These are phyloP conservation scores for Paxillus involutus DNA, from an alignment of 768 basidiomycete genomes.

Conservation along the genomic window DNA sequence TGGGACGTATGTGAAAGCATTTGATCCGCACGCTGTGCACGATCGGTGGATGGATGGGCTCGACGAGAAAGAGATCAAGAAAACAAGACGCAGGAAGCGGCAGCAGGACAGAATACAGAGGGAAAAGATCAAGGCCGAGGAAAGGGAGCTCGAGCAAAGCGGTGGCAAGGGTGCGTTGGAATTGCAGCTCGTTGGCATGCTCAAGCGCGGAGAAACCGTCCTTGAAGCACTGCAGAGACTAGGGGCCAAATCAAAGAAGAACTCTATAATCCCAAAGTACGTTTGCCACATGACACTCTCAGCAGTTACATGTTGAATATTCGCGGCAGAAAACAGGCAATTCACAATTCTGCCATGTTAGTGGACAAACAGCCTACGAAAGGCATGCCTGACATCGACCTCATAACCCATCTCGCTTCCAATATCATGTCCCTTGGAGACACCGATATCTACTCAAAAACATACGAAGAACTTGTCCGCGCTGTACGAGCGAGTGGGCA, in stretches of 20 bases:
- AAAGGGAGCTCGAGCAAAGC: conserved; percentile 65
- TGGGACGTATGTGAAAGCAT: conserved; percentile 81
- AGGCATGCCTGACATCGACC: conserved; percentile 61
- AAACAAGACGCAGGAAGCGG: conserved; percentile 73
- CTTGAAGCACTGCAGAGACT: conserved; percentile 86
- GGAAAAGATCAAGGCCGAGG: conserved; percentile 70
- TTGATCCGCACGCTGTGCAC: conserved; percentile 89
- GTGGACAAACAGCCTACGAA: conserved; percentile 44
- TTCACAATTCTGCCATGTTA: conserved; percentile 42
- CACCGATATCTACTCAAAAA: conserved; percentile 80
- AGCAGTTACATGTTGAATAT: neutral
- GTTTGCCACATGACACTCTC: neutral
- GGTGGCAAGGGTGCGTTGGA: conserved; percentile 67
- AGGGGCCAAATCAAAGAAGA: conserved; percentile 63
- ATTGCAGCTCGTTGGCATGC: conserved; percentile 63
- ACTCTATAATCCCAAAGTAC: conserved; percentile 23
- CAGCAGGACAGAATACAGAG: conserved; percentile 71
- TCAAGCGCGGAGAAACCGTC: conserved; percentile 90
- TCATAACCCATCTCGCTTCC: conserved; percentile 85
- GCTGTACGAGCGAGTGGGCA: conserved; percentile 68
- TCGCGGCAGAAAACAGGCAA: conserved; percentile 27
- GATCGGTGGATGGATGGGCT: conserved; percentile 96
- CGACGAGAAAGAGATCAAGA: conserved; percentile 82
- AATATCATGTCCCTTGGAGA: conserved; percentile 86
- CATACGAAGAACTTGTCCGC: conserved; percentile 83